Percentiles rank a stretch among this genome's conserved stretches.
These are phyloP conservation scores for Lachnellula occidentalis DNA, from an alignment of 2,329 filamentous ascomycete genomes.

Conservation along the genomic window DNA sequence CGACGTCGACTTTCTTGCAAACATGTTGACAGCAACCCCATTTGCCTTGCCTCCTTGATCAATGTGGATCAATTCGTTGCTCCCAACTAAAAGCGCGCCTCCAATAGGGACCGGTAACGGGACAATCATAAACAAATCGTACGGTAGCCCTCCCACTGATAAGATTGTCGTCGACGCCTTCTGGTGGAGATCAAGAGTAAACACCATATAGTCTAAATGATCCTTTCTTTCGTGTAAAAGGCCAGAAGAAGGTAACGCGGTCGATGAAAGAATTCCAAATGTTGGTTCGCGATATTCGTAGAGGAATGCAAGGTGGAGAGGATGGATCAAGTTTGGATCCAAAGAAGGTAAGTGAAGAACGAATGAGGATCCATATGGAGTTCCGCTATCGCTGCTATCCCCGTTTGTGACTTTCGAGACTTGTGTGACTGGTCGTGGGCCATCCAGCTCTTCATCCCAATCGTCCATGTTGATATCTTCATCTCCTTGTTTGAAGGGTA, in stretches of 20 bases:
- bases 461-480: slow-evolving; percentile 90
- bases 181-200: slow-evolving; percentile 90
- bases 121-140: slow-evolving; percentile 78
- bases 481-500: slow-evolving; percentile 82
- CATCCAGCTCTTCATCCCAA: slow-evolving; percentile 79
- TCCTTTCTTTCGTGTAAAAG: slow-evolving; percentile 74
- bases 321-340: slow-evolving; percentile 81
- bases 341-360: slow-evolving; percentile 85
- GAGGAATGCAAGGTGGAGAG: slow-evolving; percentile 86
- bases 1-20: slow-evolving; percentile 74
- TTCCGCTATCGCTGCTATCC: slow-evolving; percentile 37
- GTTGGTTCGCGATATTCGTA: slow-evolving; percentile 97
- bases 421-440: slow-evolving; percentile 50
- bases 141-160: slow-evolving; percentile 77
- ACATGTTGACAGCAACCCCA: slow-evolving; percentile 87
- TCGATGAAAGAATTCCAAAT: slow-evolving; percentile 86
- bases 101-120: slow-evolving; percentile 82
- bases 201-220: slow-evolving; percentile 84
- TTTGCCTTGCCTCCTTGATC: slow-evolving; percentile 93
- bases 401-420: slow-evolving; percentile 29
- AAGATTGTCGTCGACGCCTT: slow-evolving; percentile 88
- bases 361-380: slow-evolving; percentile 85
- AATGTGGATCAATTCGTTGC: slow-evolving; percentile 89
- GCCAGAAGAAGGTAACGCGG: slow-evolving; percentile 65
- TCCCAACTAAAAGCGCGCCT: slow-evolving; percentile 78